These are phyloP conservation scores for Nemophila menziesii DNA, from an alignment of 257 asterid species.

Conservation along the genomic window DNA sequence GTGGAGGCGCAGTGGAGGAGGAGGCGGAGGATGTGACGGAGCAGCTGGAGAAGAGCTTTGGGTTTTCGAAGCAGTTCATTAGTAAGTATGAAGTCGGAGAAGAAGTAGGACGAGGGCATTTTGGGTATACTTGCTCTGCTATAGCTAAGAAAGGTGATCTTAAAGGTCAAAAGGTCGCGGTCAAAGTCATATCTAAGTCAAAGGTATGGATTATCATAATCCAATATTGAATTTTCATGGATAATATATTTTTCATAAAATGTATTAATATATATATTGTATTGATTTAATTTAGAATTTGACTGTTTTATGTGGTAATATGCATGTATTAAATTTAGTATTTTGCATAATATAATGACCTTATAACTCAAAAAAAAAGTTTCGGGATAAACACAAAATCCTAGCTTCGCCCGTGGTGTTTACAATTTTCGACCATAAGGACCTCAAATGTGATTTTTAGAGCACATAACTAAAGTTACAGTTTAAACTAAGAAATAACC, in stretches of 20 bases:
- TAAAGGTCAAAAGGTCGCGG: constrained; percentile 53
- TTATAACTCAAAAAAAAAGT: too few species aligned
- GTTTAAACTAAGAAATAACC: too few species aligned
- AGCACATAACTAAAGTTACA: too few species aligned
- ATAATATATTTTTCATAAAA: too few species aligned
- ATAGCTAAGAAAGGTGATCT: constrained; percentile 46
- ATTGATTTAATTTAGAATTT: neutral
- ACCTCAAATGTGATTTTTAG: too few species aligned
- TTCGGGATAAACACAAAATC: too few species aligned
- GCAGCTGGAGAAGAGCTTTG: constrained; percentile 52
- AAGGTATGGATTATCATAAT: constrained; percentile 22
- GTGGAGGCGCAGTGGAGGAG: constrained; percentile 14
- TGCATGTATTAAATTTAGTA: neutral
- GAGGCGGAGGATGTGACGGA: constrained; percentile 9
- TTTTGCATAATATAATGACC: too few species aligned
- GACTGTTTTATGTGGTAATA: neutral
- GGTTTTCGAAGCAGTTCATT: constrained; percentile 40
- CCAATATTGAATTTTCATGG: too few species aligned
- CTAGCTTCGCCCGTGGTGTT: too few species aligned
- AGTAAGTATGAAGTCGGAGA: constrained; percentile 44
- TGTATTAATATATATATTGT: too few species aligned
- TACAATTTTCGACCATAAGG: too few species aligned
- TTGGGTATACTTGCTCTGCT: constrained; percentile 58
- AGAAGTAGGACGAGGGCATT: constrained; percentile 65
- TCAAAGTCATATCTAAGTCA: constrained; percentile 54